Base-by-base conservation (phyloP, 306 rosid genomes). In the Cucumis melo region DNA sequence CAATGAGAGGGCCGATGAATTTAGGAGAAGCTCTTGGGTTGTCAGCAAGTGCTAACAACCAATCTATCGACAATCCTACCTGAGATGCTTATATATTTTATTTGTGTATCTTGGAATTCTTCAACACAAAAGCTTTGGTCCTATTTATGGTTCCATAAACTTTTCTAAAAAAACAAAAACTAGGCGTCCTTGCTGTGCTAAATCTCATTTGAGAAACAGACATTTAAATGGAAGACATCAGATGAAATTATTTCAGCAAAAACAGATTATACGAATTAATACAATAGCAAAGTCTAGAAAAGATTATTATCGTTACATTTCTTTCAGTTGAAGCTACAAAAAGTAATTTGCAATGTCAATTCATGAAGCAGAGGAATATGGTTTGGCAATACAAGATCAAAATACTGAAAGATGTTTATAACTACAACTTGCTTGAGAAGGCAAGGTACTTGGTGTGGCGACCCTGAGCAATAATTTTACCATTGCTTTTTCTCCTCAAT, bases 401-500 rank as follows among this genome's bases (percentile, higher is more conserved):
- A 56, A 55, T 17, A 13, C 15, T 46, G 61, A 53, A 53, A 53
- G 19, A 13, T 19, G 44, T 50, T 54, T 3, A n/a, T 3, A 21
- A 36, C 85, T 88, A 90, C 77, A 92, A 24, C 83, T 86, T 92
- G 80, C 97, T 90, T 14, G 84, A 0, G 48, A 75, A 0, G 7
- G 90, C 81, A 46, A 90, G 88, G 78, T 83, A 92, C 83, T 89
- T 90, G 68, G 96, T 90, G 81, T 88, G 97, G 58, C 93, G 93
- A 3, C 96, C 96, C 79, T 88, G 96, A 3, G 93, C 97, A 56
- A 92, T 78, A 74, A 92, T 67, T 80, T 90, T 92, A 54, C 96
- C 91, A 0, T 89, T 88, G 61, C 77, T 71, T 77, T 90, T 92
- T 83, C 87, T 92, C 84, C 87, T 87, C 42, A 92, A 81, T 86